phyloP scores from a whole-genome alignment of 768 basidiomycete genomes.

The Mycena crocata region DNA sequence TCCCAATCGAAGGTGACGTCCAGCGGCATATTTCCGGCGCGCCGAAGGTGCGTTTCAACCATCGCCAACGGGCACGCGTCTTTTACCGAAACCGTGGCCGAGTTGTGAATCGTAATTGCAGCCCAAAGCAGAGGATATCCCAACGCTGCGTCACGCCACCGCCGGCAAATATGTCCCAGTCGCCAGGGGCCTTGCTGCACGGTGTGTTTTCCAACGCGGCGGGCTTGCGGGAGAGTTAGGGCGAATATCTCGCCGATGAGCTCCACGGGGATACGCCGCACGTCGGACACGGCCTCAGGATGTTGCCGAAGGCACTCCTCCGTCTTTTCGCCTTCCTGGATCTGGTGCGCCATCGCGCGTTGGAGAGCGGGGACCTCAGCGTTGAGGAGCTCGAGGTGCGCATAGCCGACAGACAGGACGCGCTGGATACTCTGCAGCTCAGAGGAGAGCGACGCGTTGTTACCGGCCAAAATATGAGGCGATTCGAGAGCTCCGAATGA shows the following conservation, averaged over 20 bases:
- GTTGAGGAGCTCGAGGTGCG: neutral
- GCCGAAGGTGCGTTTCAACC: constrained; percentile 4
- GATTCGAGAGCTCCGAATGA: too few species aligned
- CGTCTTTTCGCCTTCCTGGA: neutral
- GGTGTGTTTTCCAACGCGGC: neutral
- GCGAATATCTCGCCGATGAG: neutral
- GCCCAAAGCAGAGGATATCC: neutral
- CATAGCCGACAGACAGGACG: neutral
- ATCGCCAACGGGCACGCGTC: neutral
- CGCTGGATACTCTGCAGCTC: too few species aligned
- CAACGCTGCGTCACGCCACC: neutral
- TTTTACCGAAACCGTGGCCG: neutral
- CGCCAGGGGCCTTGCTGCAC: neutral
- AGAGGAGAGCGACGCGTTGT: too few species aligned
- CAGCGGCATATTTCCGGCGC: neutral
- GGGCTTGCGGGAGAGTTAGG: neutral
- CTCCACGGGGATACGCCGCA: neutral
- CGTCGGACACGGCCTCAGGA: neutral
- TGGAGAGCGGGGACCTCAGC: neutral
- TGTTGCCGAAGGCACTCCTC: neutral
- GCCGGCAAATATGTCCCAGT: constrained; percentile 9
- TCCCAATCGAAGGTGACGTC: neutral
- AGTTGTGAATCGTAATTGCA: neutral
- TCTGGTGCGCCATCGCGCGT: neutral
- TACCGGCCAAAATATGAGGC: too few species aligned